Evolutionary conservation across 129 eudicot species (phyloP).

Genomic region (Ambrosia artemisiifolia): DNA sequence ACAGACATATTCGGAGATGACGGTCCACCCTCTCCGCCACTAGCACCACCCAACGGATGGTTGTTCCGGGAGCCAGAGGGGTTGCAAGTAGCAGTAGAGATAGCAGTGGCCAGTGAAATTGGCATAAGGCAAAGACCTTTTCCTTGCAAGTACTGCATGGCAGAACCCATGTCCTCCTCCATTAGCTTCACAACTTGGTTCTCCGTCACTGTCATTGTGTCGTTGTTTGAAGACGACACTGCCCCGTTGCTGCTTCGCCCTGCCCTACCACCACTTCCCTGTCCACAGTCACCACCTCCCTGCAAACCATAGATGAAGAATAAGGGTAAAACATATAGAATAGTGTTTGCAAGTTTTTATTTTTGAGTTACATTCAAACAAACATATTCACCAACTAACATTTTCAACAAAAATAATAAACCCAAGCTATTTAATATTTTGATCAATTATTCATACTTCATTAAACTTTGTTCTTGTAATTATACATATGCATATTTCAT

Average conservation of each 20-base stretch:
- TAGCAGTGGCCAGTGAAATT: conserved; percentile 88
- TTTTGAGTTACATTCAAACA: too few species aligned
- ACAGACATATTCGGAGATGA: conserved; percentile 65
- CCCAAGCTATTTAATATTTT: too few species aligned
- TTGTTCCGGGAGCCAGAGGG: conserved; percentile 44
- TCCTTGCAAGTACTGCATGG: conserved; percentile 95
- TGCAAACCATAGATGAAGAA: conserved; percentile 13
- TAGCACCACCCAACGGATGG: conserved; percentile 26
- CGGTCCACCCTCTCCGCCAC: conserved; percentile 53
- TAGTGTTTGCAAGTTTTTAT: too few species aligned
- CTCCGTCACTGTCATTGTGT: conserved; percentile 67
- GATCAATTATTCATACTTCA: too few species aligned
- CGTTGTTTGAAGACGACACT: conserved; percentile 53
- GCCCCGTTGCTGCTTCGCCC: conserved; percentile 24
- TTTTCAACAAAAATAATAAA: too few species aligned
- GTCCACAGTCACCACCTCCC: conserved; percentile 43
- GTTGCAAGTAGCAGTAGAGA: conserved; percentile 69
- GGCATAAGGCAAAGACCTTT: conserved; percentile 98
- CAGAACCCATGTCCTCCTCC: conserved; percentile 98
- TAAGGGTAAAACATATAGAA: conserved; percentile 14
- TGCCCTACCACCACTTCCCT: conserved; percentile 15
- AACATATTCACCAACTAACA: too few species aligned
- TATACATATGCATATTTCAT: too few species aligned
- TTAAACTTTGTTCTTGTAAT: too few species aligned
- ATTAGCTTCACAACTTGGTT: conserved; percentile 81